A percentile compares a stretch with the other conserved stretches of the same genome.
These are phyloP conservation scores for Parmales sp. DNA, from an alignment of 108 stramenopile genomes.

Conservation along the genomic window DNA sequence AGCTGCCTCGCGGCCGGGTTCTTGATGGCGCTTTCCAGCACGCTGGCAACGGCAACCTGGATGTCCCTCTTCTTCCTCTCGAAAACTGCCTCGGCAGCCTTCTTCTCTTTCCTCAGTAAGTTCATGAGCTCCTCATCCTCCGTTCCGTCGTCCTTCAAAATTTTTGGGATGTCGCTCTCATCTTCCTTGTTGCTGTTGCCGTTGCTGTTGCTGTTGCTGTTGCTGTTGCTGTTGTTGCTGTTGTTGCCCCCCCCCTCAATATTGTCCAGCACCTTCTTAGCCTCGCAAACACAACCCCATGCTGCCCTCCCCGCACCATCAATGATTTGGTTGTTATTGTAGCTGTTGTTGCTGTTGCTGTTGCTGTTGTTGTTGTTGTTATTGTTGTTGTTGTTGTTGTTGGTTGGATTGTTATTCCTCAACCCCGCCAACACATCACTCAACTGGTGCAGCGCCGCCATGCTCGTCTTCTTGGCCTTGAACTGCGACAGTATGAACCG, in stretches of 20 bases:
- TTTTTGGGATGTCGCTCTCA: too few species aligned
- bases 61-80: conserved; percentile 76
- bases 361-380: background rate
- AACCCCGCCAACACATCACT: conserved; percentile 52
- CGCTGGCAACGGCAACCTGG: conserved; percentile 55
- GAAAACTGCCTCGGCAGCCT: conserved; percentile 43
- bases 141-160: conserved; percentile 34
- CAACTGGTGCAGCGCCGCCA: conserved; percentile 61
- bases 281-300: conserved; percentile 76
- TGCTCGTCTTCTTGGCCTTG: conserved; percentile 64
- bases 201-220: too few species aligned
- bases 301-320: conserved; percentile 66
- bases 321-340: conserved; percentile 13
- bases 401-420: background rate
- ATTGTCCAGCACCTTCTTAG: conserved; percentile 43
- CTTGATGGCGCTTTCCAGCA: conserved; percentile 47
- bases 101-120: conserved; percentile 28
- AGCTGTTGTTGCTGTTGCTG: conserved; percentile 13
- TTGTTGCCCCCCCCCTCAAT: background rate
- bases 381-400: background rate
- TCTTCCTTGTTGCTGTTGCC: too few species aligned
- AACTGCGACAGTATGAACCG: conserved; percentile 76
- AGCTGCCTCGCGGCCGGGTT: conserved; percentile 30
- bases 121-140: conserved; percentile 46
- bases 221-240: too few species aligned